phyloP scores from a whole-genome alignment of 1,284 basidiomycete species.

The Boletellus deceptivus region DNA sequence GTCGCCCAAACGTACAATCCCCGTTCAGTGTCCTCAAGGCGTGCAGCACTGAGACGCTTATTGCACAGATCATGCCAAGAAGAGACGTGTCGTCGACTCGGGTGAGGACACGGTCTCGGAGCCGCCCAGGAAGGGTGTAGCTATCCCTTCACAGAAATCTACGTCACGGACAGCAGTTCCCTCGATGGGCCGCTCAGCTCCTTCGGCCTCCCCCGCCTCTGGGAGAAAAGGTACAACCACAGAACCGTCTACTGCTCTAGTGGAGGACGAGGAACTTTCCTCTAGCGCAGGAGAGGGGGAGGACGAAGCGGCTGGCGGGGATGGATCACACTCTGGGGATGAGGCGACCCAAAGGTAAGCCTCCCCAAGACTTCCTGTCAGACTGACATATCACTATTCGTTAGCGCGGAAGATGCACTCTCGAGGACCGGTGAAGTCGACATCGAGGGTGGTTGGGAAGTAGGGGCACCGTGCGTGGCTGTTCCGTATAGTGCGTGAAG shows the following conservation, averaged over 20 bases:
- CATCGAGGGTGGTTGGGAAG: constrained; percentile 83
- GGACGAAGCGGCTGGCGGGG: constrained; percentile 49
- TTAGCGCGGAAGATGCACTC: constrained; percentile 70
- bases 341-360: constrained; percentile 61
- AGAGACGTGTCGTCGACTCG: constrained; percentile 60
- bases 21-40: background rate
- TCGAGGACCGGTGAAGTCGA: constrained; percentile 71
- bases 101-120: constrained; percentile 53
- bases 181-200: constrained; percentile 12
- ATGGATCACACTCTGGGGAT: constrained; percentile 32
- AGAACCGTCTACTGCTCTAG: constrained; percentile 20
- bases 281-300: constrained; percentile 52
- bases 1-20: constrained; percentile 23
- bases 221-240: constrained; percentile 28
- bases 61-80: constrained; percentile 43
- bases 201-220: constrained; percentile 6
- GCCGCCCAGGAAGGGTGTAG: constrained; percentile 1
- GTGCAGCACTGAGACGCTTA: background rate
- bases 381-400: constrained; percentile 3
- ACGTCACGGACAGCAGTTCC: constrained; percentile 2
- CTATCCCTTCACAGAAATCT: background rate
- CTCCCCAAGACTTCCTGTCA: background rate
- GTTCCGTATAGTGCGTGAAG: background rate
- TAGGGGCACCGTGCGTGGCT: constrained; percentile 72
- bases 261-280: constrained; percentile 41